Conservation (phyloP, 305 asterid species). For the Rubia tinctorum region DNA sequence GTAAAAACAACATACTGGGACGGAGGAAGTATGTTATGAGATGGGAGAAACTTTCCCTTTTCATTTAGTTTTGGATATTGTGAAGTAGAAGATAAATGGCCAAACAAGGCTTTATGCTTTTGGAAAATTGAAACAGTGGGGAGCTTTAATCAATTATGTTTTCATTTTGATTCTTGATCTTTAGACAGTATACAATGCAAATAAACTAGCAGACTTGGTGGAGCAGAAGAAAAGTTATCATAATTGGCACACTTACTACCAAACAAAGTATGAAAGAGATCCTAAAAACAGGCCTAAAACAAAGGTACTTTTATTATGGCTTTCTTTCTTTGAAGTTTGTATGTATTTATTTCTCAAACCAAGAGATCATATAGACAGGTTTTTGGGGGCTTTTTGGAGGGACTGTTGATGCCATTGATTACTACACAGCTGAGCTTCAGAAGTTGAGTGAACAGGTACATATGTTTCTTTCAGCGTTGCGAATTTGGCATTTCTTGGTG, state of each 20-base stretch:
- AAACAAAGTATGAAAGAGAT: slow-evolving; percentile 75
- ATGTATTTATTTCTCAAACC: slow-evolving; percentile 15
- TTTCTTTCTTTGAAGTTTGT: neutral
- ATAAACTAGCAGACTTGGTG: slow-evolving; percentile 68
- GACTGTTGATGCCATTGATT: slow-evolving; percentile 38
- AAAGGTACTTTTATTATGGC: slow-evolving; percentile 44
- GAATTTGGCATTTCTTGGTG: neutral
- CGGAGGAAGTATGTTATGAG: too few relatives aligned
- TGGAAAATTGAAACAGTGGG: neutral
- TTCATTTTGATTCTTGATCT: slow-evolving; percentile 23
- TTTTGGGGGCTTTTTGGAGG: slow-evolving; percentile 48
- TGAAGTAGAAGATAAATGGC: neutral
- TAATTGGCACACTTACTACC: slow-evolving; percentile 84
- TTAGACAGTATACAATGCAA: slow-evolving; percentile 78
- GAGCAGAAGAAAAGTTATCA: slow-evolving; percentile 63
- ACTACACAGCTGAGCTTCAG: slow-evolving; percentile 34
- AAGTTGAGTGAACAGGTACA: slow-evolving; percentile 35
- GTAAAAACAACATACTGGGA: too few relatives aligned
- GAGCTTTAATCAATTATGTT: neutral
- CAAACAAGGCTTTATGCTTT: too few relatives aligned
- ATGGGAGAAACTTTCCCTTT: too few relatives aligned
- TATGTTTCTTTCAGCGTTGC: slow-evolving; percentile 14
- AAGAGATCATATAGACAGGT: slow-evolving; percentile 37
- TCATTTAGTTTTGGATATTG: too few relatives aligned
- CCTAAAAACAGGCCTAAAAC: slow-evolving; percentile 60